Evolutionary conservation across 371 early-diverging fungal genomes (phyloP).

Genomic region (Lichtheimia ramosa): DNA sequence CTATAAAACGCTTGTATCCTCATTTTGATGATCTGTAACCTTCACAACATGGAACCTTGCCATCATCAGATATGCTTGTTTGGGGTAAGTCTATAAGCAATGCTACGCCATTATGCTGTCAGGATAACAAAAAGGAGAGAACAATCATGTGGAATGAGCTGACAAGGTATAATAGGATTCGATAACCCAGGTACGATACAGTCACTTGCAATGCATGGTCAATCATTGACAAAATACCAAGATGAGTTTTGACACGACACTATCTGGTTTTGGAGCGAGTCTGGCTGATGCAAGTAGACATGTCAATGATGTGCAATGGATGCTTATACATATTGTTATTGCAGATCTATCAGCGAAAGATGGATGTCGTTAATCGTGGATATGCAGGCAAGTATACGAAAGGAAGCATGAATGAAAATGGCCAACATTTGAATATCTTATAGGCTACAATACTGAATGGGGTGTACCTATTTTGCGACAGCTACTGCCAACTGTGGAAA

Average conservation of each 20-base stretch:
- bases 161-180: slow-evolving; percentile 57
- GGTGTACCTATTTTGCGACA: slow-evolving; percentile 58
- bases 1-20: too few relatives aligned
- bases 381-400: slow-evolving; percentile 55
- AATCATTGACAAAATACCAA: slow-evolving; percentile 12
- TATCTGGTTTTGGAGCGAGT: slow-evolving; percentile 69
- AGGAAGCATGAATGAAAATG: neutral
- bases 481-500: slow-evolving; percentile 47
- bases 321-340: too few relatives aligned
- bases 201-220: too few relatives aligned
- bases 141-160: neutral
- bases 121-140: neutral
- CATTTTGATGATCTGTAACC: too few relatives aligned
- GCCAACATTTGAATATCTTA: too few relatives aligned
- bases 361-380: slow-evolving; percentile 81
- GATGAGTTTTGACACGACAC: slow-evolving; percentile 62
- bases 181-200: slow-evolving; percentile 61
- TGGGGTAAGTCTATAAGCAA: slow-evolving; percentile 17
- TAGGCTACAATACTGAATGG: slow-evolving; percentile 79
- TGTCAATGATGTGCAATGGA: neutral
- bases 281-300: slow-evolving; percentile 50
- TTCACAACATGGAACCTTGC: too few relatives aligned
- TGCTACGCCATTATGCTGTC: neutral
- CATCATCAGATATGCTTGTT: slow-evolving; percentile 25
- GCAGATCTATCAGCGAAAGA: slow-evolving; percentile 65